Base-by-base conservation (phyloP, 805 yeast species). In the Wickerhamiella azymoides region DNA sequence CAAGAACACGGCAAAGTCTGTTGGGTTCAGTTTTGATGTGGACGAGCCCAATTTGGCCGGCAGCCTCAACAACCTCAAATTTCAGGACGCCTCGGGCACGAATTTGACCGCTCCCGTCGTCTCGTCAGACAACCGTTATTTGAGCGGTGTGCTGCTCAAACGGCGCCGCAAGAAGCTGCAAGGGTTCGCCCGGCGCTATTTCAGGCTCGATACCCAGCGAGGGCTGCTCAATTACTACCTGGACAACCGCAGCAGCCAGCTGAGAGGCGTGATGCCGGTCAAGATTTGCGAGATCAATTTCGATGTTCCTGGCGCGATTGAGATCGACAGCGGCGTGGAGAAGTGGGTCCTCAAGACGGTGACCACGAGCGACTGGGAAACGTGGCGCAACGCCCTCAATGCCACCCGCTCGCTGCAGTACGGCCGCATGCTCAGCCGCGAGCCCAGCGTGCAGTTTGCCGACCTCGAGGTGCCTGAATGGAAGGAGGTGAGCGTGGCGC, bases 291-390 rank as follows among this genome's bases (percentile, higher is more conserved):
- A 82, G n/a, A 77, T 92, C 1, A 75, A 88, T 47, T 94, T 94
- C 0, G 73, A 73, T 47, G 74, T 76, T 19, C 65, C 74, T 45
- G 27, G 27, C 11, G 80, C 83, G 55, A 77, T 92, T 37, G 77
- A 80, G 39, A 73, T 92, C 48, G 96, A 92, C 60, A 85, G 96
- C 0, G 97, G 97, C 2, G 79, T 89, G 77, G 97, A 89, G 60
- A 78, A 83, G 9, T 89, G 97, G 97, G 77, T 76, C 33, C 67
- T 89, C 49, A 84, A 82, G 55, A 83, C 96, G 0, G 64, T 69
- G 40, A 76, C 70, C 47, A 62, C 63, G 10, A 67, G 70, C 6
- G 88, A 82, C 52, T 92, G 85, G 72, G 72, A 76, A 30, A 69
- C 74, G 5, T 92, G 98, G 98, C 74, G 81, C 11, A 71, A 77